Evolutionary conservation across 306 rosid genomes (phyloP).

Genomic region (Dalbergia cochinchinensis): DNA sequence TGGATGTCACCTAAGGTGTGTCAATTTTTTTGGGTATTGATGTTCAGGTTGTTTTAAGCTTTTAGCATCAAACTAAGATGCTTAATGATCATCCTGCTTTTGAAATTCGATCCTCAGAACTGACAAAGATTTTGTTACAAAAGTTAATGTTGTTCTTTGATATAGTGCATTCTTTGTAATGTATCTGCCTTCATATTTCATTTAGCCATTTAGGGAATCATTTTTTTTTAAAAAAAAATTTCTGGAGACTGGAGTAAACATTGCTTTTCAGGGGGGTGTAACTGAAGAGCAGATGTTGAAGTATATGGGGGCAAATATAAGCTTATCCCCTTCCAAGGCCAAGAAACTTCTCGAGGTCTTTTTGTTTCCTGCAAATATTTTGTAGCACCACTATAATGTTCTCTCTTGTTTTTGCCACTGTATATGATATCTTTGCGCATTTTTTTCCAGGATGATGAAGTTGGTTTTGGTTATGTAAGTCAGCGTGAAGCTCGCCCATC

Average conservation of each 20-base stretch:
- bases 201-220: background rate
- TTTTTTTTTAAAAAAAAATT: conserved; percentile 25
- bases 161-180: conserved; percentile 29
- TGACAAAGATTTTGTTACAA: background rate
- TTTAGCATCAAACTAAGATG: conserved; percentile 25
- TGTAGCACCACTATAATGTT: conserved; percentile 17
- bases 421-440: conserved; percentile 15
- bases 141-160: conserved; percentile 37
- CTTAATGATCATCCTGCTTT: conserved; percentile 2
- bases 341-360: conserved; percentile 90
- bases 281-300: conserved; percentile 97
- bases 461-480: conserved; percentile 93
- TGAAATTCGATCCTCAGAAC: conserved; percentile 15
- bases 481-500: conserved; percentile 92
- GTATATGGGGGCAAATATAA: conserved; percentile 89
- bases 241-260: background rate
- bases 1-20: conserved; percentile 98
- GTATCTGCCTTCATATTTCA: conserved; percentile 39
- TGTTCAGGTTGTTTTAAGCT: conserved; percentile 25
- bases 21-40: conserved; percentile 20
- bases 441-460: conserved; percentile 80
- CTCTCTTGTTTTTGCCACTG: conserved; percentile 28
- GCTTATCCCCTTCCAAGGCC: conserved; percentile 71
- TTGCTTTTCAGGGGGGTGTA: conserved; percentile 78
- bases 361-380: conserved; percentile 38